Evolutionary conservation across 2,329 filamentous ascomycete genomes (phyloP), one percentile per base, ranked within the genome.

Genomic region (Eutypella sp.): DNA sequence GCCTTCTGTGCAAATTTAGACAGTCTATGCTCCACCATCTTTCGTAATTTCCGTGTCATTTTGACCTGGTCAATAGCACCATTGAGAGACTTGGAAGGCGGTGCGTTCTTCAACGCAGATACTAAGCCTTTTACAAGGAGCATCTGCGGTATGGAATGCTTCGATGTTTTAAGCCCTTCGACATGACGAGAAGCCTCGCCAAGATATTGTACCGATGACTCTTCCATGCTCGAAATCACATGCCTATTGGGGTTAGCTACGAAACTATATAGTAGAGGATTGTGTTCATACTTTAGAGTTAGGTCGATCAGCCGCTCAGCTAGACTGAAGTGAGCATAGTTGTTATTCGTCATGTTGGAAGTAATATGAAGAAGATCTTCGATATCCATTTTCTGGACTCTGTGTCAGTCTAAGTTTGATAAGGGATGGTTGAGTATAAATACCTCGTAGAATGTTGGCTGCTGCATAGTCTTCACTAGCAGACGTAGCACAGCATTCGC

Each of bases 381-480:
- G 15, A 64, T 62, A 18, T 54, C 51, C 59, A 64, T 63, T 11
- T 49, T 52, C 61, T 65, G 39, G 6, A 20, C n/a, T 18, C 31
- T 33, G 29, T 41, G 45, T 56, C 37, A 56, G 45, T 38, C 31
- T 4, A 23, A 5, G 27, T 11, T 19, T 24, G 6, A 20, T n/a
- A 27, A 10, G 9, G 20, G n/a, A 20, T 13, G 16, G 10, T 24
- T 2, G 11, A n/a, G n/a, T n/a, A n/a, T 15, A 51, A 51, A 33
- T 46, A 64, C 62, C 38, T 60, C 56, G 40, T 64, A 65, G 40
- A 63, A 63, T 9, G 60, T 65, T 18, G 59, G 59, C 41, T 63
- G 61, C 44, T 57, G 53, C 53, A 61, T 59, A 11, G 64, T 50
- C 42, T 49, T 54, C 3, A 58, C 48, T 18, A 65, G 45, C 25